Evolutionary conservation across 2,329 filamentous ascomycete genomes (phyloP).

Genomic region (Fusarium sp.): DNA sequence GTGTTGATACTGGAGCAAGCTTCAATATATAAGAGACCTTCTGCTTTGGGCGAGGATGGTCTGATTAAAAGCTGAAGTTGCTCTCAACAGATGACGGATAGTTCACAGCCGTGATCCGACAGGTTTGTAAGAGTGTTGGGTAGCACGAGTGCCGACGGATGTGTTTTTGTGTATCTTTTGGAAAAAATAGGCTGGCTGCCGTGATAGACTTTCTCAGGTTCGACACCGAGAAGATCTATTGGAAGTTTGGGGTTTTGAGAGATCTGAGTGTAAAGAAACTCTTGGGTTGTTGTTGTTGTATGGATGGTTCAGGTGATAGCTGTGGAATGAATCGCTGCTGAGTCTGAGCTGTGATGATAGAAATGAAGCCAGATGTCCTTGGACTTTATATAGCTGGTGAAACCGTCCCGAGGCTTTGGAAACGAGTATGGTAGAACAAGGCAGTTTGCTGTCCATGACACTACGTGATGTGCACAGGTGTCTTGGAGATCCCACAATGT

Average conservation of each 20-base stretch:
- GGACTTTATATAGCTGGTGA: slow-evolving; percentile 48
- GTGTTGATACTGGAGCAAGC: slow-evolving; percentile 2
- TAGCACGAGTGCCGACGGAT: slow-evolving; percentile 39
- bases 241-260: slow-evolving; percentile 5
- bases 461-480: slow-evolving; percentile 45
- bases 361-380: slow-evolving; percentile 30
- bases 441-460: slow-evolving; percentile 47
- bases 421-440: slow-evolving; percentile 40
- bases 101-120: slow-evolving; percentile 39
- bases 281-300: slow-evolving; percentile 4
- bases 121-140: slow-evolving; percentile 42
- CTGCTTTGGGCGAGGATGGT: slow-evolving; percentile 26
- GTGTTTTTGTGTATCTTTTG: slow-evolving; percentile 37
- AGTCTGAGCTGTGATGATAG: slow-evolving; percentile 36
- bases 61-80: slow-evolving; percentile 22
- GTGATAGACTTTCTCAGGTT: slow-evolving; percentile 17
- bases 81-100: slow-evolving; percentile 34
- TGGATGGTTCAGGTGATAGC: slow-evolving; percentile 5
- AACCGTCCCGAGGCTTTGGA: slow-evolving; percentile 44
- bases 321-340: slow-evolving; percentile 27
- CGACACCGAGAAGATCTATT: slow-evolving; percentile 10
- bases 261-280: background rate
- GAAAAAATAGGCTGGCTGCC: slow-evolving; percentile 37
- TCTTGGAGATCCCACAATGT: slow-evolving; percentile 42
- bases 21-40: slow-evolving; percentile 30